A percentile compares a stretch with the other conserved stretches of the same genome.
phyloP scores from a whole-genome alignment of 2,329 filamentous ascomycete genomes.

The Colletotrichum sp. region DNA sequence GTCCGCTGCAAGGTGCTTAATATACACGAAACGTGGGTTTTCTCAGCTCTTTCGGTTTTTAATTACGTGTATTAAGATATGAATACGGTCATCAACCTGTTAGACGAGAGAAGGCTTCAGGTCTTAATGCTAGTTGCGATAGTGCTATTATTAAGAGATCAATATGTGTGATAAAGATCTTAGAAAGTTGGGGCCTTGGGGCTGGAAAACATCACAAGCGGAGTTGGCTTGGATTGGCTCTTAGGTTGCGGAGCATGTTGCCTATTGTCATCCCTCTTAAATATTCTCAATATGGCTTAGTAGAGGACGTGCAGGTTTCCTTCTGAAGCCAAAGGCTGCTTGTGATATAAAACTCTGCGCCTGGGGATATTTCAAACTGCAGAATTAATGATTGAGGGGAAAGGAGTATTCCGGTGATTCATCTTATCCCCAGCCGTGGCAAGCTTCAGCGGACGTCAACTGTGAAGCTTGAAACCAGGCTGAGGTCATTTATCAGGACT shows the following conservation, averaged over 20 bases:
- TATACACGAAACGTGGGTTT: no score
- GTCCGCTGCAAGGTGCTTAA: no score
- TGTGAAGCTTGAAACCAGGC: no score
- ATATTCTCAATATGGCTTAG: neutral
- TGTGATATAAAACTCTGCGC: neutral
- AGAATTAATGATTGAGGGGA: no score
- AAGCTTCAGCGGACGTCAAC: no score
- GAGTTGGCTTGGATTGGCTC: no score
- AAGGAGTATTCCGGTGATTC: no score
- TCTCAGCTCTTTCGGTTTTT: no score
- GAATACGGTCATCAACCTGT: neutral
- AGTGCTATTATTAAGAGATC: fast-evolving
- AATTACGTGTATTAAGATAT: neutral
- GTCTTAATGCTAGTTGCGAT: no score
- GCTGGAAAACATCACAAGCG: neutral
- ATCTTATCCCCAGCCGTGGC: no score
- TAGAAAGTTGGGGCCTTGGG: fast-evolving
- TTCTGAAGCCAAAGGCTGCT: neutral
- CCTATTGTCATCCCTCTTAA: neutral
- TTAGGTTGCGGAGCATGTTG: neutral
- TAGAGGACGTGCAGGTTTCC: neutral
- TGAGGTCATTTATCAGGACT: neutral
- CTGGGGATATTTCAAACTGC: neutral
- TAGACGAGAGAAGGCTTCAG: no score
- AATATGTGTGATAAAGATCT: fast-evolving